phyloP scores from a whole-genome alignment of 805 yeast genomes.

The Candida insectalens region DNA sequence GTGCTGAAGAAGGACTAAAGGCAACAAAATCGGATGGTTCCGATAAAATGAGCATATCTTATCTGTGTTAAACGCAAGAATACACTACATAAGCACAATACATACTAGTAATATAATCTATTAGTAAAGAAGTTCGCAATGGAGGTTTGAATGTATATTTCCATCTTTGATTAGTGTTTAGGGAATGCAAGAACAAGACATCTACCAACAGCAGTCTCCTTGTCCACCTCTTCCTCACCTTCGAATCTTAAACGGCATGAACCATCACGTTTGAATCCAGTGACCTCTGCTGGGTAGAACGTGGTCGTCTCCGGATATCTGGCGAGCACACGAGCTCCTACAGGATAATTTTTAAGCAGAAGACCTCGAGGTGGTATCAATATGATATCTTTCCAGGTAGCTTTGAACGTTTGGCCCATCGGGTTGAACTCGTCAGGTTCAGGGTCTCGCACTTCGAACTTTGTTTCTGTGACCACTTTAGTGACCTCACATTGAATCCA shows the following conservation, averaged over 20 bases:
- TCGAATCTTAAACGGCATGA: slow-evolving; percentile 76
- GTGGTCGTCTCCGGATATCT: slow-evolving; percentile 97
- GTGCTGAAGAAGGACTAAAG: slow-evolving; percentile 1
- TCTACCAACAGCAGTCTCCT: slow-evolving; percentile 88
- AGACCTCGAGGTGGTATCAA: slow-evolving; percentile 40
- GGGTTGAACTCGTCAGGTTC: slow-evolving; percentile 93
- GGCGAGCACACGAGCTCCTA: slow-evolving; percentile 79
- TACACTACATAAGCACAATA: too few species aligned
- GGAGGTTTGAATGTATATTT: too few species aligned
- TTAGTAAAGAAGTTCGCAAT: too few species aligned
- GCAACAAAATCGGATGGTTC: slow-evolving; percentile 3
- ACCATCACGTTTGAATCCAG: slow-evolving; percentile 66
- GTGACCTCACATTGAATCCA: slow-evolving; percentile 96
- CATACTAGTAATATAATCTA: too few species aligned
- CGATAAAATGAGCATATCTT: slow-evolving; percentile 20
- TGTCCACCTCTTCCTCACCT: slow-evolving; percentile 94
- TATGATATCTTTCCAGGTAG: slow-evolving; percentile 71
- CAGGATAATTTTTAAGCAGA: slow-evolving; percentile 45
- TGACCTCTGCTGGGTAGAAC: slow-evolving; percentile 89
- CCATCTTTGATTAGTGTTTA: too few species aligned
- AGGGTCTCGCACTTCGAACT: slow-evolving; percentile 91
- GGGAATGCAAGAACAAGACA: slow-evolving; percentile 76
- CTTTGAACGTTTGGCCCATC: slow-evolving; percentile 77
- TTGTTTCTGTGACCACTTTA: slow-evolving; percentile 34
- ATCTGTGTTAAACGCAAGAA: slow-evolving; percentile 9